Evolutionary conservation across 139 green algal genomes (phyloP).

Genomic region (Bryopsis sp.): DNA sequence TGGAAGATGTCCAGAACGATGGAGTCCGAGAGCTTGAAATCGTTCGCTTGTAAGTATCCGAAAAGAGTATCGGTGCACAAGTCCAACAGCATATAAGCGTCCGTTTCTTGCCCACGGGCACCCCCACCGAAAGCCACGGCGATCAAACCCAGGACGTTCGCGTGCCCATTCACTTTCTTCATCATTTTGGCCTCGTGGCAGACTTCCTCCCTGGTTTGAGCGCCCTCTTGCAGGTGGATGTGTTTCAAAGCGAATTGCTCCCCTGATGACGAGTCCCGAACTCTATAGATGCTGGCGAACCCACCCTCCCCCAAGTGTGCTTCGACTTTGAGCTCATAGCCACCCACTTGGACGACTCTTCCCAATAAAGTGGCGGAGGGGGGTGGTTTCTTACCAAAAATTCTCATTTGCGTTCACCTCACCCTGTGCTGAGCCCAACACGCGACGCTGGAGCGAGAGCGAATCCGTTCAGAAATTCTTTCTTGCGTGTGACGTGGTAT

Average conservation of each 20-base stretch:
- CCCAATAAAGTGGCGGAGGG: conserved; percentile 28
- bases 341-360: conserved; percentile 33
- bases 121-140: conserved; percentile 50
- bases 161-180: conserved; percentile 30
- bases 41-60: conserved; percentile 31
- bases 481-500: too few relatives aligned
- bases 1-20: conserved; percentile 47
- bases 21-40: conserved; percentile 33
- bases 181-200: conserved; percentile 30
- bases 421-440: not conserved
- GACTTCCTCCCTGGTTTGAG: conserved; percentile 37
- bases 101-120: conserved; percentile 38
- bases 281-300: conserved; percentile 61
- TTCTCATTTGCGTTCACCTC: not conserved
- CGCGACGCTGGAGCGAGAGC: too few relatives aligned
- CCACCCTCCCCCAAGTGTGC: conserved; percentile 43
- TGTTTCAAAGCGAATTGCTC: conserved; percentile 67
- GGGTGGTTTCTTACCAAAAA: not conserved
- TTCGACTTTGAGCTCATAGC: conserved; percentile 29
- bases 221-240: conserved; percentile 42
- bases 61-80: conserved; percentile 59
- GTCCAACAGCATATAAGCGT: conserved; percentile 73
- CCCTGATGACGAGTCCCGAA: conserved; percentile 31
- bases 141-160: conserved; percentile 54
- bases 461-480: too few relatives aligned